Evolutionary conservation across 495 filamentous ascomycete genomes (phyloP).

Genomic region (Bacidia rubella): DNA sequence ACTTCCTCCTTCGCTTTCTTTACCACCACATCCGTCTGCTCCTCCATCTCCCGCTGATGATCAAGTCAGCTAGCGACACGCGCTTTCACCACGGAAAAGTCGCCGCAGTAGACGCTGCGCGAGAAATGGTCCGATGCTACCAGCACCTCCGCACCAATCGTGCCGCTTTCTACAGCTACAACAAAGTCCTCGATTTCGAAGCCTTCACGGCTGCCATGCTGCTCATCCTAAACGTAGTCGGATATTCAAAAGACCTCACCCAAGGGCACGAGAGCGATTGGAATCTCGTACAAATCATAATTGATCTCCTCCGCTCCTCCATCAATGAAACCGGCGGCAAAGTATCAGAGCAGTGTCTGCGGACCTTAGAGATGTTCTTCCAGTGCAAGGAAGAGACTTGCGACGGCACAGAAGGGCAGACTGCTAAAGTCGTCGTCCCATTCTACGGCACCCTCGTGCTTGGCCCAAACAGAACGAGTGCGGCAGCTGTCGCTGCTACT

Average conservation of each 20-base stretch:
- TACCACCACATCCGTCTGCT: conserved; percentile 32
- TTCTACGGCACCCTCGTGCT: conserved; percentile 33
- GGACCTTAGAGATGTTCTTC: conserved; percentile 30
- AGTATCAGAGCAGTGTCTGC: conserved; percentile 34
- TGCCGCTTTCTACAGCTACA: conserved; percentile 27
- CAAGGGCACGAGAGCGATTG: conserved; percentile 29
- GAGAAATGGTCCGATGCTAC: conserved; percentile 33
- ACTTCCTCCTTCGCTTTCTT: conserved; percentile 30
- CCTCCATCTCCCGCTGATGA: conserved; percentile 43
- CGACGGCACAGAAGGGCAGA: not conserved
- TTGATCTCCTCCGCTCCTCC: conserved; percentile 29
- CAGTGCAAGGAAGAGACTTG: not conserved
- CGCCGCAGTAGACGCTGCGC: conserved; percentile 33
- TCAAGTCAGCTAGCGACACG: conserved; percentile 31
- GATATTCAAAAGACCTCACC: conserved; percentile 17
- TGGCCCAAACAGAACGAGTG: conserved; percentile 9
- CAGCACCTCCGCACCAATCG: conserved; percentile 27
- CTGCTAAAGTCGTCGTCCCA: conserved; percentile 29
- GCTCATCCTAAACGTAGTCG: conserved; percentile 34
- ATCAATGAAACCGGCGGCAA: conserved; percentile 28
- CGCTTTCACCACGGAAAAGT: conserved; percentile 28
- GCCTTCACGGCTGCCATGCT: conserved; percentile 39
- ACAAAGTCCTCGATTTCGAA: conserved; percentile 42
- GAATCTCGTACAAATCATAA: conserved; percentile 7
- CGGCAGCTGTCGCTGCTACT: not conserved